Base-by-base conservation (phyloP, 352 stramenopile genomes). In the Globisporangium spiculum region DNA sequence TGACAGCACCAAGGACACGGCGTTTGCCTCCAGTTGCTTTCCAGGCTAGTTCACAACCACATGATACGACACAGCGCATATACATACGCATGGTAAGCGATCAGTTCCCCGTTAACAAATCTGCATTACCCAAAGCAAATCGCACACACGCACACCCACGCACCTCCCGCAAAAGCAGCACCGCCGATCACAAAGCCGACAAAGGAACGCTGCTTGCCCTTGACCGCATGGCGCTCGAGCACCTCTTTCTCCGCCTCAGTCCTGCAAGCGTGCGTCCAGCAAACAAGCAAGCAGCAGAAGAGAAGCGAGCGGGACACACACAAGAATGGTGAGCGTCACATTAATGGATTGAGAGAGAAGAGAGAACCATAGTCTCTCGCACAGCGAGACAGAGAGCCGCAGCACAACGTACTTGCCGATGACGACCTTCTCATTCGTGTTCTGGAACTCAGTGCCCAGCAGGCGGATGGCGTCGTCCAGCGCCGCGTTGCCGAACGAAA, bases 391-490 rank as follows among this genome's bases (percentile, higher is more conserved):
- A 22, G 22, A 50, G 8, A 22, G 7, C 18, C 34, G 30, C 36
- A 60, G 1, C 2, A 16, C 41, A 9, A 82, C 84, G 54, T 81
- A 91, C 84, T 76, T 80, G 68, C 83, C 83, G 41, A 93, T 81
- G 58, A 80, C 67, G 46, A 82, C 66, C 20, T 61, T 79, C 44
- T 80, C 73, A 57, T 81, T 75, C 48, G 78, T 71, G 65, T 83
- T 81, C 60, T 76, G 63, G 69, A 93, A 78, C 69, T 93, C 81
- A 7, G 63, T 74, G 66, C 78, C 81, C 52, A 93, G 75, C 71
- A 88, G 80, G 67, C 81, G 79, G 65, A 93, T 85, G 58, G 84
- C 79, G 52, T 91, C 81, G 75, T 93, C 84, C 68, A 85, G 61
- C 24, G 76, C 71, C 50, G 71, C 72, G 54, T 74, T 76, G 18